These are phyloP conservation scores for Microascus cirrosus DNA, from an alignment of 2,329 filamentous ascomycete genomes.

Conservation along the genomic window DNA sequence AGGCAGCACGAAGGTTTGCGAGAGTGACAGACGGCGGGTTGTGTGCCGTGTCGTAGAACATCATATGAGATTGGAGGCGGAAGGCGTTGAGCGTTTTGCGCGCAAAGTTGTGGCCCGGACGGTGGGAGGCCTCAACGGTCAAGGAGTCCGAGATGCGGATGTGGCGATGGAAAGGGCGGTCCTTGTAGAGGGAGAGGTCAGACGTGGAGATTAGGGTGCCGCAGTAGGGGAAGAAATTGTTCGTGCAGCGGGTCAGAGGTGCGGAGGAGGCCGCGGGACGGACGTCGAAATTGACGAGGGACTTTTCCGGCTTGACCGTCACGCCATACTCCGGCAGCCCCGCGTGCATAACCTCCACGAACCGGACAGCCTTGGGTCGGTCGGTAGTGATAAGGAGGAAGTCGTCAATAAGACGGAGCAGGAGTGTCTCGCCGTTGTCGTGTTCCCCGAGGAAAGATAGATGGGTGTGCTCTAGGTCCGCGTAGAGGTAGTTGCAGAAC, in stretches of 20 bases:
- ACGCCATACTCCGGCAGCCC: slow-evolving; percentile 76
- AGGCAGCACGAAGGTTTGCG: slow-evolving; percentile 63
- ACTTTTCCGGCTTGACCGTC: slow-evolving; percentile 65
- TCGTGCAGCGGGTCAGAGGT: slow-evolving; percentile 34
- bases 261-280: slow-evolving; percentile 32
- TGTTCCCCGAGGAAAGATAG: slow-evolving; percentile 51
- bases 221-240: slow-evolving; percentile 69
- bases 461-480: slow-evolving; percentile 62
- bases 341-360: slow-evolving; percentile 69
- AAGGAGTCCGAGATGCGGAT: slow-evolving; percentile 53
- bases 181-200: slow-evolving; percentile 58
- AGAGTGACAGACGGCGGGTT: slow-evolving; percentile 62
- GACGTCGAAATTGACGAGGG: slow-evolving; percentile 71
- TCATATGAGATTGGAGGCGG: slow-evolving; percentile 73
- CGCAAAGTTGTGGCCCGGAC: slow-evolving; percentile 67
- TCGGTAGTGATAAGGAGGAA: slow-evolving; percentile 80
- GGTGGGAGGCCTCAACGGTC: slow-evolving; percentile 64
- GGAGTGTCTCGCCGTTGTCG: slow-evolving; percentile 30
- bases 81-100: slow-evolving; percentile 69
- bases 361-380: slow-evolving; percentile 52
- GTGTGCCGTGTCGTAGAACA: slow-evolving; percentile 72
- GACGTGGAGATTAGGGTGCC: slow-evolving; percentile 63
- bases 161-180: slow-evolving; percentile 26
- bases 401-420: slow-evolving; percentile 82
- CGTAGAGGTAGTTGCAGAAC: slow-evolving; percentile 94